Evolutionary conservation across 805 yeast genomes (phyloP).

Genomic region (Tetrapisispora namnaoensis): DNA sequence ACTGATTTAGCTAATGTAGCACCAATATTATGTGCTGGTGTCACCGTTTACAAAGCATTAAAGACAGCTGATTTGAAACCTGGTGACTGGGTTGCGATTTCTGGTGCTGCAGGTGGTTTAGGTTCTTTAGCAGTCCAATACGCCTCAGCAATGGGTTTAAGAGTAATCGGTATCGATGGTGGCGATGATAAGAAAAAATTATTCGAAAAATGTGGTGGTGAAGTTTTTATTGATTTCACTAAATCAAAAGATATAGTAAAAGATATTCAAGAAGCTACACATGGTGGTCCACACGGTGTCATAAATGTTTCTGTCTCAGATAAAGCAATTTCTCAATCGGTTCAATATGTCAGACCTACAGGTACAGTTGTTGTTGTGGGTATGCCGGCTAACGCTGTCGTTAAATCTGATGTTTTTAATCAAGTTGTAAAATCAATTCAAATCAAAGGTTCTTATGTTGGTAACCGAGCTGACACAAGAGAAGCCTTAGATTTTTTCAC

Average conservation of each 20-base stretch:
- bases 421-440: slow-evolving; percentile 62
- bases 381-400: slow-evolving; percentile 67
- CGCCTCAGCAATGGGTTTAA: slow-evolving; percentile 48
- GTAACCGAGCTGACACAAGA: slow-evolving; percentile 74
- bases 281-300: slow-evolving; percentile 67
- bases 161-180: slow-evolving; percentile 48
- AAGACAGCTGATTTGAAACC: slow-evolving; percentile 40
- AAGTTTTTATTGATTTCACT: slow-evolving; percentile 45
- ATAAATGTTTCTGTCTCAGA: slow-evolving; percentile 63
- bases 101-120: slow-evolving; percentile 57
- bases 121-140: slow-evolving; percentile 52
- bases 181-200: slow-evolving; percentile 43
- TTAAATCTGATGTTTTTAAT: slow-evolving; percentile 53
- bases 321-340: slow-evolving; percentile 48
- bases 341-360: slow-evolving; percentile 47
- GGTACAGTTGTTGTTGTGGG: slow-evolving; percentile 69
- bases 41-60: slow-evolving; percentile 52
- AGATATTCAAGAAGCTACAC: slow-evolving; percentile 44
- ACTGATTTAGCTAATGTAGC: slow-evolving; percentile 65
- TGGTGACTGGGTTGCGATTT: slow-evolving; percentile 50
- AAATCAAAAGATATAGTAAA: slow-evolving; percentile 41
- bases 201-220: slow-evolving; percentile 42
- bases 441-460: slow-evolving; percentile 76
- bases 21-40: slow-evolving; percentile 53
- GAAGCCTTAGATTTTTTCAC: slow-evolving; percentile 65